Base-by-base conservation (phyloP, 169 alveolate genomes). In the Eimeria necatrix region DNA sequence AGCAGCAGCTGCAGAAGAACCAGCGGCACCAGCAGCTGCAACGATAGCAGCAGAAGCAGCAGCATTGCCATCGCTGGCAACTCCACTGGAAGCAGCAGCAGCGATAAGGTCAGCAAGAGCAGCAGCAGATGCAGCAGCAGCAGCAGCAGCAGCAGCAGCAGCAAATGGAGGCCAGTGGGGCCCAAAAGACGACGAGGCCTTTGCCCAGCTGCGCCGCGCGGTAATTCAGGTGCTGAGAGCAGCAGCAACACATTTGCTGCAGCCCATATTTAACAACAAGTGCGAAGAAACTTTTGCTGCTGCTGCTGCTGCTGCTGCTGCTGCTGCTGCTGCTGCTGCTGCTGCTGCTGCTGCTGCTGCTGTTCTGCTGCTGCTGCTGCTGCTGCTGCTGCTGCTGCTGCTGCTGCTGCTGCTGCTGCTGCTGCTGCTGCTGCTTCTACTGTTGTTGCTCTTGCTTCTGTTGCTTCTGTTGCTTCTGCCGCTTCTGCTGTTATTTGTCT, bases 281-380 rank as follows among this genome's bases (percentile, higher is more conserved):
- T 56, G 64, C 64, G 64, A 56, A 9, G 64, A 9, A 9, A 56
- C 8, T 56, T 71, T 22, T 20, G 81, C 81, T 71, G 81, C 81
- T 71, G 51, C 51, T 71, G 81, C 81, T 61, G 73, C 5, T 61
- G 22, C 24, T 61, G 73, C 73, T 61, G 73, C 24, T 61, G 73
- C 73, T 61, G 73, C 73, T 61, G 73, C 73, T 61, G 73, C n/a
- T 61, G 73, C 5, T 61, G 73, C 5, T 6, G 6, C 4, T 61
- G 73, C n/a, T 61, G 73, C 73, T 61, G 73, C 18, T 61, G 73
- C n/a, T 61, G 6, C 24, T 12, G 6, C 32, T 12, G 73, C 32
- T 61, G 73, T 7, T 61, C 73, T 61, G 73, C 24, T 61, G 73
- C 73, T 61, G 73, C 73, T 61, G 73, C 73, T 61, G 73, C 73